Conservation (phyloP, 805 yeast species). For the Ascoidea tarda region DNA sequence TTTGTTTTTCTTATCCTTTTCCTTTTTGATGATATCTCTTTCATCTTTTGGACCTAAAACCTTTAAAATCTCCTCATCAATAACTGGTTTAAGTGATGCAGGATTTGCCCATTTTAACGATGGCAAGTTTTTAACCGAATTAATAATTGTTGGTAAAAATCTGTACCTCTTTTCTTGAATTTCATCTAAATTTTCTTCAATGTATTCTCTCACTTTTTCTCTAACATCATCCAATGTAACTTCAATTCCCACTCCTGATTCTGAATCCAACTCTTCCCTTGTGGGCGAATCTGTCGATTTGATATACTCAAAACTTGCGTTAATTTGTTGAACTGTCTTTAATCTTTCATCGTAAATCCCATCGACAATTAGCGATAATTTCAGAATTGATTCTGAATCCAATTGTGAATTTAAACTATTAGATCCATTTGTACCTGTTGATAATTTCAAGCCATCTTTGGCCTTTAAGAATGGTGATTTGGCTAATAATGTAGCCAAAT, state of each 20-base stretch:
- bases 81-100: conserved; percentile 68
- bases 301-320: conserved; percentile 68
- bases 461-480: conserved; percentile 57
- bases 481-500: conserved; percentile 55
- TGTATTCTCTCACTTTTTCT: conserved; percentile 39
- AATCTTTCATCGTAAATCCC: conserved; percentile 55
- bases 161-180: conserved; percentile 68
- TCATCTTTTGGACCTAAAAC: conserved; percentile 92
- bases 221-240: conserved; percentile 55
- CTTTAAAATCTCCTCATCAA: conserved; percentile 62
- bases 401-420: conserved; percentile 22
- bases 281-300: conserved; percentile 32
- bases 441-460: too few species aligned
- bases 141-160: conserved; percentile 62
- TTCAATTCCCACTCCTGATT: conserved; percentile 72
- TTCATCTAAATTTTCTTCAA: conserved; percentile 41
- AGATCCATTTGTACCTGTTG: too few species aligned
- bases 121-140: conserved; percentile 59
- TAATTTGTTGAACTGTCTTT: conserved; percentile 57
- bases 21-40: conserved; percentile 71
- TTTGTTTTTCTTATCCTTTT: conserved; percentile 40
- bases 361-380: conserved; percentile 37
- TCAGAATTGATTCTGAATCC: conserved; percentile 21
- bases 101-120: conserved; percentile 90
- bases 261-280: conserved; percentile 37